phyloP scores from a whole-genome alignment of 2,329 filamentous ascomycete genomes.

The Talaromyces atroroseus region DNA sequence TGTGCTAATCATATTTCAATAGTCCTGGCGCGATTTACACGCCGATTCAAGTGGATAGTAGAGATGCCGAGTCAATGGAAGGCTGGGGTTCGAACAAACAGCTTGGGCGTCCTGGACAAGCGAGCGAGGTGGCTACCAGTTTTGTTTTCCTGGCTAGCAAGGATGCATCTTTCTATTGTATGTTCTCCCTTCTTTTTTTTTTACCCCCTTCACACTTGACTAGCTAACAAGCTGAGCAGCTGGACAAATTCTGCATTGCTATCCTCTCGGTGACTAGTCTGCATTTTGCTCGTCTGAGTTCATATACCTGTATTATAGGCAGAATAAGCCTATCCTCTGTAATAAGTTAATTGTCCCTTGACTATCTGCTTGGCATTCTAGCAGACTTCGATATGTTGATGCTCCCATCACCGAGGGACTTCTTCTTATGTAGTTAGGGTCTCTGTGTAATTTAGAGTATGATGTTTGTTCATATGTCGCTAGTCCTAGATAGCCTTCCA shows the following conservation, averaged over 20 bases:
- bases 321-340: too few species aligned
- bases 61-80: slow-evolving; percentile 31
- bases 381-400: too few species aligned
- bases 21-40: slow-evolving; percentile 32
- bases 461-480: too few species aligned
- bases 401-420: too few species aligned
- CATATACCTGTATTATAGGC: too few species aligned
- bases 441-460: too few species aligned
- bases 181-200: background rate
- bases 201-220: background rate
- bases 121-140: slow-evolving; percentile 35
- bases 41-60: slow-evolving; percentile 31
- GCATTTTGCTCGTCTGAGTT: too few species aligned
- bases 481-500: too few species aligned
- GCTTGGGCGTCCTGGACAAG: slow-evolving; percentile 33
- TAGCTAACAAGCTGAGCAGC: slow-evolving; percentile 18
- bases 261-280: slow-evolving; percentile 28
- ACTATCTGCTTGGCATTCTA: too few species aligned
- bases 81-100: slow-evolving; percentile 23
- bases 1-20: background rate
- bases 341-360: too few species aligned
- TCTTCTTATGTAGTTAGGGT: too few species aligned
- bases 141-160: slow-evolving; percentile 36
- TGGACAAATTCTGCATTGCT: slow-evolving; percentile 32
- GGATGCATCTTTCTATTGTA: slow-evolving; percentile 13